Percentiles rank a stretch among this genome's conserved stretches.
These are phyloP conservation scores for Theobroma grandiflorum DNA, from an alignment of 441 rosid species.

Conservation along the genomic window DNA sequence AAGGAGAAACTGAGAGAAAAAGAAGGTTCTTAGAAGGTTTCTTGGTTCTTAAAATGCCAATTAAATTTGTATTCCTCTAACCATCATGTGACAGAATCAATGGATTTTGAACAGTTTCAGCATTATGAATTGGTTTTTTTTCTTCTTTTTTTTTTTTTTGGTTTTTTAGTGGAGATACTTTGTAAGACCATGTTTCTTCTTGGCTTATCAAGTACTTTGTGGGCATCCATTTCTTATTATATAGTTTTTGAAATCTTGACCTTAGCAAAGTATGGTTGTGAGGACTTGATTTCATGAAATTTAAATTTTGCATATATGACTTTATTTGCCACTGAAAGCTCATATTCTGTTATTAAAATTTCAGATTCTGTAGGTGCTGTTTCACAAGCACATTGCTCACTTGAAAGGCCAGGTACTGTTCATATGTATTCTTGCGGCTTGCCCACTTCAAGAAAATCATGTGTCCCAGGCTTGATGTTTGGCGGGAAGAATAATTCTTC, in stretches of 20 bases:
- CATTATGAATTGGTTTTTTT: not conserved
- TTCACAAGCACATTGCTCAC: constrained; percentile 30
- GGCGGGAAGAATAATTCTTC: constrained; percentile 33
- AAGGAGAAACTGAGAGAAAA: not conserved
- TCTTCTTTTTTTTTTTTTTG: not conserved
- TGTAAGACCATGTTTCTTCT: not conserved
- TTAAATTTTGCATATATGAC: not conserved
- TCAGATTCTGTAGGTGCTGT: constrained; percentile 51
- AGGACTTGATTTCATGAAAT: not conserved
- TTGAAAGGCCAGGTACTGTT: constrained; percentile 39
- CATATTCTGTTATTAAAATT: constrained; percentile 25
- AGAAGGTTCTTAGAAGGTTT: not conserved
- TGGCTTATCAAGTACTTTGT: not conserved
- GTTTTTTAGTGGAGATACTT: not conserved
- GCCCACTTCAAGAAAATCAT: constrained; percentile 41
- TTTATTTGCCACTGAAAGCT: constrained; percentile 2
- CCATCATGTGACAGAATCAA: not conserved
- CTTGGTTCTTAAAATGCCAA: not conserved
- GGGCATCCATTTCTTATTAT: not conserved
- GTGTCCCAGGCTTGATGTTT: constrained; percentile 40
- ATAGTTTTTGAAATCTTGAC: not conserved
- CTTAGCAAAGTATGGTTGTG: not conserved
- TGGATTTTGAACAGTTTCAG: constrained; percentile 9
- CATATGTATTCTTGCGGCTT: constrained; percentile 36
- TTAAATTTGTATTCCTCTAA: not conserved